Conservation (phyloP, 768 basidiomycete species). For the Termitomyces sp. region DNA sequence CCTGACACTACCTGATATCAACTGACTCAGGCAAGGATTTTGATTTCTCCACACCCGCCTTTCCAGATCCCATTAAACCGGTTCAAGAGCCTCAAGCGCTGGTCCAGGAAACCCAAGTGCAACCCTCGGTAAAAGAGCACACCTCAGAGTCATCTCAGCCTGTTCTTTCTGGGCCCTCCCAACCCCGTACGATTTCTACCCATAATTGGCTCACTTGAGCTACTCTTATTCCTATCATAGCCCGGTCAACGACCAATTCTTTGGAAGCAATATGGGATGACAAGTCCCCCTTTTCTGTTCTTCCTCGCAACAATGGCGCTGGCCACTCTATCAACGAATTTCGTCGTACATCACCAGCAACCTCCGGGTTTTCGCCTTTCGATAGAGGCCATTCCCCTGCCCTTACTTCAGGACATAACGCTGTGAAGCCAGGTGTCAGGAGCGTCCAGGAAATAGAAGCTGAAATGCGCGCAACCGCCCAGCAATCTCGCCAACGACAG, state of each 20-base stretch:
- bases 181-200: conserved; percentile 22
- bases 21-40: conserved; percentile 75
- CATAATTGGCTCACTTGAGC: conserved; percentile 5
- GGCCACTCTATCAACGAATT: conserved; percentile 37
- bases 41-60: conserved; percentile 63
- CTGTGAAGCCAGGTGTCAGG: conserved; percentile 39
- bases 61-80: conserved; percentile 28
- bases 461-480: conserved; percentile 70
- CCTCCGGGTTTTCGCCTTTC: conserved; percentile 38
- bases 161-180: conserved; percentile 17
- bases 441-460: conserved; percentile 82
- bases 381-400: conserved; percentile 18
- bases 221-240: conserved; percentile 20
- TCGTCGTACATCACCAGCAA: conserved; percentile 27
- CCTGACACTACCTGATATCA: conserved; percentile 2
- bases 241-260: conserved; percentile 40
- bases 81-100: conserved; percentile 10
- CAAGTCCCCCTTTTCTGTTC: conserved; percentile 69
- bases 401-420: conserved; percentile 26
- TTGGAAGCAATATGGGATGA: conserved; percentile 82
- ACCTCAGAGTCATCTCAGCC: conserved; percentile 11
- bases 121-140: conserved; percentile 20
- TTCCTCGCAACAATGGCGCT: conserved; percentile 52
- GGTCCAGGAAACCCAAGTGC: not conserved
- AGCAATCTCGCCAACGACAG: conserved; percentile 32